phyloP scores from a whole-genome alignment of 805 yeast genomes.

The Candida taoyuanica region DNA sequence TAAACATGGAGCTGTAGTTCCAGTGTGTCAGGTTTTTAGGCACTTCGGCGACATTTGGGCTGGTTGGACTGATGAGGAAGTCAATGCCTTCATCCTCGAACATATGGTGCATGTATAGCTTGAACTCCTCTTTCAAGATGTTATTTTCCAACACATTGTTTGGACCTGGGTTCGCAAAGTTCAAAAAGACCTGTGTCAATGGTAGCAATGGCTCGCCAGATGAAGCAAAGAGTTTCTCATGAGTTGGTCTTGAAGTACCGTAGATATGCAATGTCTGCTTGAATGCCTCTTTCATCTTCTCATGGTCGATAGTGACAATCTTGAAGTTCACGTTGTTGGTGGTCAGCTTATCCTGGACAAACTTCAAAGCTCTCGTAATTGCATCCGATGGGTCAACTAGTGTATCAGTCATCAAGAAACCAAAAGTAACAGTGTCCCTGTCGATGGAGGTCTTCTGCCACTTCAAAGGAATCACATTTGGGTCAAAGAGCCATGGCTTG shows the following conservation, averaged over 20 bases:
- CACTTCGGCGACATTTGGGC: constrained; percentile 66
- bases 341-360: constrained; percentile 46
- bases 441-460: constrained; percentile 35
- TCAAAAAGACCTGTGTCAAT: constrained; percentile 58
- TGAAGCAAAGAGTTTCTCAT: constrained; percentile 45
- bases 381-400: constrained; percentile 64
- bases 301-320: constrained; percentile 50
- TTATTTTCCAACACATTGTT: constrained; percentile 57
- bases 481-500: constrained; percentile 57
- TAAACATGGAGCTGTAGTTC: constrained; percentile 76
- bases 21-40: constrained; percentile 64
- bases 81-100: constrained; percentile 56
- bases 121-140: constrained; percentile 51
- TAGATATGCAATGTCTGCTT: constrained; percentile 54
- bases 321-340: constrained; percentile 39
- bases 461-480: constrained; percentile 31
- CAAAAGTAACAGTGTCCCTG: constrained; percentile 46
- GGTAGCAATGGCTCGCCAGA: constrained; percentile 71
- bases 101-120: constrained; percentile 49
- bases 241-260: constrained; percentile 52
- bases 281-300: constrained; percentile 46
- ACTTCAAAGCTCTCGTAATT: constrained; percentile 48
- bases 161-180: constrained; percentile 51
- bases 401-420: constrained; percentile 60
- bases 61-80: constrained; percentile 61